Base-by-base conservation (phyloP, 2,329 filamentous ascomycete genomes). In the Myriosclerotinia curreyana region DNA sequence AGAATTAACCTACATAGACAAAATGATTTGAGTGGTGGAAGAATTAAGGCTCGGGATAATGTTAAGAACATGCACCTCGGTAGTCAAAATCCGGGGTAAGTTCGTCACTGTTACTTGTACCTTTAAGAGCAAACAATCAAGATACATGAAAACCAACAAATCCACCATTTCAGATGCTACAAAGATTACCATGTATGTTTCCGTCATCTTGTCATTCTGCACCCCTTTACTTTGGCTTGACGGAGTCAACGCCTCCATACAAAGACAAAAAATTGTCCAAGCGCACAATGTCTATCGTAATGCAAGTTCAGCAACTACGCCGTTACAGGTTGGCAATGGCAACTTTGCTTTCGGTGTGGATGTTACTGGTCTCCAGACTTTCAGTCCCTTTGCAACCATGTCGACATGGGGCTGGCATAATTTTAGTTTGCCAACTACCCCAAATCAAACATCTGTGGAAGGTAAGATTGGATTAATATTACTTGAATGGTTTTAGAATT, bases 401-500 rank as follows among this genome's bases (percentile, higher is more conserved):
- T 78, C 77, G 9, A 76, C 76, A 3, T 80, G 79, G 78, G 76
- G 76, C 2, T 81, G 79, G 79, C 77, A 79, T 66, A 80, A 79
- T 52, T 76, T 75, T 8, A 77, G 75, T 0, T 69, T 82, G 17
- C 80, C 80, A 3, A 75, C 71, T 3, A 75, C 64, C 40, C 42
- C 59, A 1, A 65, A 65, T 34, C 68, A 79, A 60, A 77, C 74
- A 5, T 70, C 67, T 12, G 69, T 73, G 31, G 71, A 72, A 1
- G 60, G 60, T 62, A 31, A n/a, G 51, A 28, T 3, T 20, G 4
- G 9, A 38, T 11, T 17, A 2, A 5, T n/a, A 17, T 38, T 62
- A 3, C 3, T 36, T 2, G 4, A 2, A 5, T 58, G 12, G 15
- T 2, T n/a, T 22, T 8, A 6, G 76, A 78, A 66, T 79, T 77